These are phyloP conservation scores for Pseudognaphalium luteoalbum DNA, from an alignment of 129 eudicot genomes.

Conservation along the genomic window DNA sequence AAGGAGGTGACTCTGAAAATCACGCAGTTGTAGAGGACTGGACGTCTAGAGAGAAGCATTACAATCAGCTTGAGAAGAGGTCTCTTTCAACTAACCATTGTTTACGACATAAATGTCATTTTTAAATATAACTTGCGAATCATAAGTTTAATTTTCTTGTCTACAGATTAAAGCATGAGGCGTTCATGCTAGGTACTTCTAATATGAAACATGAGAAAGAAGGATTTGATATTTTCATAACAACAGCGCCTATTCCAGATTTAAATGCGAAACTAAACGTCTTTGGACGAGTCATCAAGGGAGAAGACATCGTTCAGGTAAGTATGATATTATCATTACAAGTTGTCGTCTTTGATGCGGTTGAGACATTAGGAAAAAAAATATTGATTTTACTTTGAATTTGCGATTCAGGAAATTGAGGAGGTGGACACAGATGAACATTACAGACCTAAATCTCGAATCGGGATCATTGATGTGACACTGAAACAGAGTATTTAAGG, in stretches of 20 bases:
- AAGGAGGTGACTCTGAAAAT: conserved; percentile 70
- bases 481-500: conserved; percentile 58
- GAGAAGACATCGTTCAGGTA: conserved; percentile 98
- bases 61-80: conserved; percentile 88
- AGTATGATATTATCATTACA: background rate
- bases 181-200: conserved; percentile 96
- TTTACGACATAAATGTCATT: background rate
- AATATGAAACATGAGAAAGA: conserved; percentile 55
- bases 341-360: background rate
- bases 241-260: conserved; percentile 98
- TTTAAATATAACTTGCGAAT: background rate
- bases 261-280: conserved; percentile 82
- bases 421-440: conserved; percentile 89
- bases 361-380: background rate
- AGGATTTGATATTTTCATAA: conserved; percentile 75
- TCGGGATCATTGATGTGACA: conserved; percentile 68
- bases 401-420: conserved; percentile 68
- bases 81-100: conserved; percentile 11
- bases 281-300: conserved; percentile 86
- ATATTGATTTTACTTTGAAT: conserved; percentile 2
- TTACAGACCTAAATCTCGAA: conserved; percentile 80
- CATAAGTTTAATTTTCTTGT: background rate
- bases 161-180: conserved; percentile 88
- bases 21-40: conserved; percentile 78
- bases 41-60: conserved; percentile 88